These are phyloP conservation scores for Fusarium musae DNA, from an alignment of 2,329 filamentous ascomycete species.

Conservation along the genomic window DNA sequence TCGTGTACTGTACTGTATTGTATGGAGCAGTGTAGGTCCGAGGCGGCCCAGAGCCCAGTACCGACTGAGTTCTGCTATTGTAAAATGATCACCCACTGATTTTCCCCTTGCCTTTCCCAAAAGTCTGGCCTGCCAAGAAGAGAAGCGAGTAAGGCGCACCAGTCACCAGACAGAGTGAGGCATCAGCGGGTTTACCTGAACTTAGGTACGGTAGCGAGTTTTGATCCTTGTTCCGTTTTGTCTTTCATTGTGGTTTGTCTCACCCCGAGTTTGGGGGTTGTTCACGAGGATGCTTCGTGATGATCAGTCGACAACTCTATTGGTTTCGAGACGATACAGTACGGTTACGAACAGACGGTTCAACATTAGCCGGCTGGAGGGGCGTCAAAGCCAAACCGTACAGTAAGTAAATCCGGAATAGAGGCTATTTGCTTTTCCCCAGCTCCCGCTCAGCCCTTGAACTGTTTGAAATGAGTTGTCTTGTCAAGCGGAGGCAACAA, in stretches of 20 bases:
- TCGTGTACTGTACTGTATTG: background rate
- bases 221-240: background rate
- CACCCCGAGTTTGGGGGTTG: slow-evolving; percentile 1
- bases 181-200: slow-evolving; percentile 14
- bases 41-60: background rate
- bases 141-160: slow-evolving; percentile 17
- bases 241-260: background rate
- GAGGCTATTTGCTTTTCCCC: slow-evolving; percentile 16
- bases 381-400: slow-evolving; percentile 11
- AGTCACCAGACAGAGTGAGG: slow-evolving; percentile 11
- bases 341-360: background rate
- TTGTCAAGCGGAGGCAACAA: background rate
- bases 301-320: slow-evolving; percentile 11
- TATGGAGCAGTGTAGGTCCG: background rate
- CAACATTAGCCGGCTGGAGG: background rate
- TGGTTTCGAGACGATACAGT: background rate
- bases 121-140: slow-evolving; percentile 18
- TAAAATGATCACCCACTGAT: slow-evolving; percentile 1
- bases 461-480: slow-evolving; percentile 6
- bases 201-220: background rate
- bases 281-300: slow-evolving; percentile 23
- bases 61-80: background rate
- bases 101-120: slow-evolving; percentile 7
- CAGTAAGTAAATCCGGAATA: background rate
- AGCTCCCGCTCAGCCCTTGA: background rate